Percentiles rank a stretch among this genome's conserved stretches.
phyloP scores from a whole-genome alignment of 31 red algal species.

The Odonthalia washingtoniensis region DNA sequence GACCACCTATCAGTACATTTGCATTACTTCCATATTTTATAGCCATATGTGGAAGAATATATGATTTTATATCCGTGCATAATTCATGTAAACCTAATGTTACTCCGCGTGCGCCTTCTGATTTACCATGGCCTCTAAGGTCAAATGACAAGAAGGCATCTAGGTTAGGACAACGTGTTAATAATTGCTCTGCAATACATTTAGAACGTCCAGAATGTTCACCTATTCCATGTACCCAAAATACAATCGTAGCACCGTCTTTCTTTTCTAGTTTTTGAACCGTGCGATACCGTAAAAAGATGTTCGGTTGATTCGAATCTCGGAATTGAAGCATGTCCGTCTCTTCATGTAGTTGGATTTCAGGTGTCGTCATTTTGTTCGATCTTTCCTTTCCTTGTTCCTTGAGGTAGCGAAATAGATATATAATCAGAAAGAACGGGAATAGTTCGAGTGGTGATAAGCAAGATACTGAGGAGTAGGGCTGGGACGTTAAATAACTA shows the following conservation, averaged over 20 bases:
- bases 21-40: constrained; percentile 44
- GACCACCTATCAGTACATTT: constrained; percentile 63
- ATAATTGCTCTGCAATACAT: constrained; percentile 51
- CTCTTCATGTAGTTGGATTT: no score
- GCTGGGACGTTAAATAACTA: no score
- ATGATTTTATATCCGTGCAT: constrained; percentile 40
- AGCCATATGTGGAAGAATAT: constrained; percentile 26
- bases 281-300: constrained; percentile 53
- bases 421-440: no score
- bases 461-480: no score
- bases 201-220: constrained; percentile 78
- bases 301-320: constrained; percentile 64
- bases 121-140: constrained; percentile 73
- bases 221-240: constrained; percentile 80
- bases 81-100: constrained; percentile 18
- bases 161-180: constrained; percentile 46
- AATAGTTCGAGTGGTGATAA: no score
- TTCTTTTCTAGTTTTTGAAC: not conserved
- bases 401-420: no score
- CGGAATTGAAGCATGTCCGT: constrained; percentile 63
- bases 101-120: constrained; percentile 45
- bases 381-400: no score
- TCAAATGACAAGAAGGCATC: constrained; percentile 68
- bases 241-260: constrained; percentile 38
- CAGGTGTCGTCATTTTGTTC: no score